Base-by-base conservation (phyloP, 805 yeast species). In the Aciculoconidium aculeatum region DNA sequence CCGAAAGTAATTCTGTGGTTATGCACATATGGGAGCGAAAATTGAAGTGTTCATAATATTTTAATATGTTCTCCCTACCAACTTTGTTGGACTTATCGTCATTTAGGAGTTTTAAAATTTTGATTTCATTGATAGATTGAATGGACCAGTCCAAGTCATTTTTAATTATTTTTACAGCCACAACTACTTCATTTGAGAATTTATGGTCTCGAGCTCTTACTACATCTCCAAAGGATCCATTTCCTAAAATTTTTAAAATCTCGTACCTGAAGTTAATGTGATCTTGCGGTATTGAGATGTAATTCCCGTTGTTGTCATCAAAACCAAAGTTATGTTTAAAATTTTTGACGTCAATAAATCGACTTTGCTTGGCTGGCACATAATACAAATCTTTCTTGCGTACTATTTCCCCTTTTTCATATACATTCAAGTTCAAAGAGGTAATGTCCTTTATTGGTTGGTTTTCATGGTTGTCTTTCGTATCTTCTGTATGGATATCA, bases 11-110 rank as follows among this genome's bases (percentile, higher is more conserved):
- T 47, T 86, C 95, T 0, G 88, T 80, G 1, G 75, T 74, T 21
- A 85, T 80, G 51, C 94, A 85, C 60, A 85, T 71, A 46, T 85
- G 95, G 12, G 84, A 78, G 34, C 94, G 64, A 50, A 85, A 86
- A 39, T 72, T 74, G 55, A 85, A 85, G 53, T 82, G 86, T 23
- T 77, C 82, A 20, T 62, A 47, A 42, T 79, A 81, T 52, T 16
- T 38, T 11, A 18, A 30, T 7, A 28, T 37, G 22, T 22, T 13
- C 14, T 28, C 25, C 11, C 19, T 17, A 6, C 21, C 30, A 12
- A 33, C 30, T n/a, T 30, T 23, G 15, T 11, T 16, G 17, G 19
- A 14, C 11, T 16, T 37, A 5, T 42, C 36, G 3, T 42, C 47
- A 22, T 50, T 55, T 30, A 86, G 51, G 18, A 58, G 53, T 40